Percentiles rank a stretch among this genome's conserved stretches.
Conservation (phyloP, 345 rosid genomes). For the Arabis alpina region DNA sequence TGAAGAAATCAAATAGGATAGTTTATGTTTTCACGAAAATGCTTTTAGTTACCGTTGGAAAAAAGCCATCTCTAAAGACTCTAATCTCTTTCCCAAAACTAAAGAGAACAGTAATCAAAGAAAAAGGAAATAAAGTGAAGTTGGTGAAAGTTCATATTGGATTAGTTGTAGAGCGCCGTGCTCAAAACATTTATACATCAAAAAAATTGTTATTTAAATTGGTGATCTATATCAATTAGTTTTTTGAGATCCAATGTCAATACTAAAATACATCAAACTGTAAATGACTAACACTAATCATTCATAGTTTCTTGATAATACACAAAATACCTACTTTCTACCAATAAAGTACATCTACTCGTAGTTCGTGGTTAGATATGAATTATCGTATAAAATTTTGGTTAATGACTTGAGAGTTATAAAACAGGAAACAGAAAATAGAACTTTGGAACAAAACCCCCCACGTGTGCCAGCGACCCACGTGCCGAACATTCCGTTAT, state of each 20-base stretch:
- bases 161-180: slow-evolving; percentile 38
- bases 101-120: slow-evolving; percentile 21
- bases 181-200: background rate
- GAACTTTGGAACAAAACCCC: background rate
- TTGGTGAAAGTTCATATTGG: slow-evolving; percentile 36
- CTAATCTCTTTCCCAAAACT: slow-evolving; percentile 16
- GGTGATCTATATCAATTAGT: background rate
- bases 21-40: background rate
- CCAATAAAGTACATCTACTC: slow-evolving; percentile 30
- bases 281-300: background rate
- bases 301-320: background rate
- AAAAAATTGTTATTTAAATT: background rate
- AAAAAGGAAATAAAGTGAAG: slow-evolving; percentile 21
- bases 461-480: slow-evolving; percentile 38
- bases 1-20: background rate
- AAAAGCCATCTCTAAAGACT: slow-evolving; percentile 8
- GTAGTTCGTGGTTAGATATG: slow-evolving; percentile 20
- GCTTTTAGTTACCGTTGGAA: slow-evolving; percentile 36
- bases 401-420: background rate
- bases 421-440: background rate
- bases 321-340: slow-evolving; percentile 30
- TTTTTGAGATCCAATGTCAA: background rate
- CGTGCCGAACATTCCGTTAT: slow-evolving; percentile 42
- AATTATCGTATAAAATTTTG: background rate
- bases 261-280: background rate